Evolutionary conservation across 805 yeast species (phyloP).

Genomic region (Kluyveromyces siamensis): DNA sequence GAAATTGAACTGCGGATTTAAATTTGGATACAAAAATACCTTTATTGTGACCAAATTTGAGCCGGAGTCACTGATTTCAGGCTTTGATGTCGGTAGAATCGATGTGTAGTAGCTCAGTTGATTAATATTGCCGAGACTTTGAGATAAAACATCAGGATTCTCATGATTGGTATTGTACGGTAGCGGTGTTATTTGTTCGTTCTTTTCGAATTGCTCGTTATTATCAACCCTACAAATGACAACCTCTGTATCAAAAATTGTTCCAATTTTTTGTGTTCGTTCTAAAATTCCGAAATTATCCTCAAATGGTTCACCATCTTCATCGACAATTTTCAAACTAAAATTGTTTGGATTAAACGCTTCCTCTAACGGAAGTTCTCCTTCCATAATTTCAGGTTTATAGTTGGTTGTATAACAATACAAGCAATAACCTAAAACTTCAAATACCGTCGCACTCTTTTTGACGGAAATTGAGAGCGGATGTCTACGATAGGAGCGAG

Average conservation of each 20-base stretch:
- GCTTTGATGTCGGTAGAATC: conserved; percentile 21
- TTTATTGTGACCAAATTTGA: conserved; percentile 19
- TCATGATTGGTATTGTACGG: conserved; percentile 27
- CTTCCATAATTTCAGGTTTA: conserved; percentile 16
- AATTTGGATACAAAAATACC: conserved; percentile 29
- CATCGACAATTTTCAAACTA: conserved; percentile 69
- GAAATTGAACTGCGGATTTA: conserved; percentile 20
- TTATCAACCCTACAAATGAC: conserved; percentile 58
- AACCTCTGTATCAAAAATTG: conserved; percentile 75
- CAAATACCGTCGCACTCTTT: conserved; percentile 25
- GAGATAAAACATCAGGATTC: conserved; percentile 4
- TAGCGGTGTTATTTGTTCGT: conserved; percentile 47
- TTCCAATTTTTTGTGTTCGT: conserved; percentile 51
- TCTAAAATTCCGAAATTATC: conserved; percentile 82
- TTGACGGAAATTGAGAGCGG: conserved; percentile 21
- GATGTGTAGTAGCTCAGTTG: conserved; percentile 32
- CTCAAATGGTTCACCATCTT: conserved; percentile 88
- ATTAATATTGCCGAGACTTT: conserved; percentile 10
- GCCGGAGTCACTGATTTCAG: conserved; percentile 8
- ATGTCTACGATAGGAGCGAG: conserved; percentile 15
- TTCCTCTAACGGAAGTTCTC: conserved; percentile 11
- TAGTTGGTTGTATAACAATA: conserved; percentile 15
- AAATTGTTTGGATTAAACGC: conserved; percentile 24
- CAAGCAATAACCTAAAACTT: conserved; percentile 25
- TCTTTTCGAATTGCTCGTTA: conserved; percentile 35